A percentile compares a stretch with the other conserved stretches of the same genome.
Evolutionary conservation across 192 early-diverging fungal genomes (phyloP).

Genomic region (Entophlyctis luteolus): DNA sequence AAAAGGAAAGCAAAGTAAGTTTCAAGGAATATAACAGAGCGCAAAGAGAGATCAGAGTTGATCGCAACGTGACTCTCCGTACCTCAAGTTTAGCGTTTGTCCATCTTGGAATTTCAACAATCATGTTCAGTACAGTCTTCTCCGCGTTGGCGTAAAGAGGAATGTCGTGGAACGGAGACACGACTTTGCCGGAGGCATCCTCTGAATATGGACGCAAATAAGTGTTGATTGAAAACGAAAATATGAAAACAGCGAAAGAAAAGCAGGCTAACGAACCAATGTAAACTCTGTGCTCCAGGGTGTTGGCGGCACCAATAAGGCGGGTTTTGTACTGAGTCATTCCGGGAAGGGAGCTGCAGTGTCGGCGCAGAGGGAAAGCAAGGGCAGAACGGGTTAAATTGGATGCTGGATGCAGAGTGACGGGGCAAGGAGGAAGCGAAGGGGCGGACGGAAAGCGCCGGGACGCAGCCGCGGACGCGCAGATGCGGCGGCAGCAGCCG

Average conservation of each 20-base stretch:
- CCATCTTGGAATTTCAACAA: slow-evolving; percentile 98
- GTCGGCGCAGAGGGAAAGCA: too few species aligned
- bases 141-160: slow-evolving; percentile 88
- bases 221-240: too few species aligned
- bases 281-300: slow-evolving; percentile 84
- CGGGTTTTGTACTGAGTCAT: slow-evolving; percentile 63
- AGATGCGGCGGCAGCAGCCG: too few species aligned
- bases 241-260: neutral
- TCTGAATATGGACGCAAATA: slow-evolving; percentile 30
- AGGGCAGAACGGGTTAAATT: too few species aligned
- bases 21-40: too few species aligned
- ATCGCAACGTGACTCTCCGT: too few species aligned
- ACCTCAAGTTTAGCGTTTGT: slow-evolving; percentile 97
- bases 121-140: slow-evolving; percentile 93
- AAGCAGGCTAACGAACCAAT: slow-evolving; percentile 73
- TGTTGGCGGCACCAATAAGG: slow-evolving; percentile 80
- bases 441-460: too few species aligned
- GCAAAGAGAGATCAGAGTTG: too few species aligned
- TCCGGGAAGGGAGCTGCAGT: too few species aligned
- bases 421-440: too few species aligned
- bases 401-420: too few species aligned
- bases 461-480: too few species aligned
- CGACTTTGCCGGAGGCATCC: slow-evolving; percentile 67
- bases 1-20: slow-evolving; percentile 23
- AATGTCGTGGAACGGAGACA: slow-evolving; percentile 98